Conservation (phyloP, 257 asterid species). For the Capsicum baccatum region DNA sequence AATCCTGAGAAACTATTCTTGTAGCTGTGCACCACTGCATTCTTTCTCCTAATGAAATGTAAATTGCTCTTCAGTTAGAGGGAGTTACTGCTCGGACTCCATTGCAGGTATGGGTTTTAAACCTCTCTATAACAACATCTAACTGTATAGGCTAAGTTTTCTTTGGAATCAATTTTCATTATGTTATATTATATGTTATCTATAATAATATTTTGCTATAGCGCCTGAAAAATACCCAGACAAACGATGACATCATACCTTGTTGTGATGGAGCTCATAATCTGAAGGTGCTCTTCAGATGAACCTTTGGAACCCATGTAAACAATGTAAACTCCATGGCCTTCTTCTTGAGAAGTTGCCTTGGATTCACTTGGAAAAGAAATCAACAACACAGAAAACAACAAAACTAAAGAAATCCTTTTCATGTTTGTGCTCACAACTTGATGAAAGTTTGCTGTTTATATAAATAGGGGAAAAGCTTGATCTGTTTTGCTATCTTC, state of each 20-base stretch:
- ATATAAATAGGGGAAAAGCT: constrained; percentile 2
- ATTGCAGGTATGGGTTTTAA: no score
- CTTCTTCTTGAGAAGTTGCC: constrained; percentile 24
- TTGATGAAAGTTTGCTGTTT: background rate
- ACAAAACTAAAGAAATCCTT: constrained; percentile 25
- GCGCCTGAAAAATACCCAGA: background rate
- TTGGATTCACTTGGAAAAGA: constrained; percentile 26
- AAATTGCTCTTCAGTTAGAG: no score
- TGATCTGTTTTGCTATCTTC: constrained; percentile 18
- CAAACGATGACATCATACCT: constrained; percentile 46
- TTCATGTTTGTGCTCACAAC: constrained; percentile 45
- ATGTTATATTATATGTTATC: no score
- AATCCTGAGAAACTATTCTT: constrained; percentile 71
- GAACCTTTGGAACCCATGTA: constrained; percentile 73
- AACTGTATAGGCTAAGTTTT: no score
- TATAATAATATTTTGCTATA: background rate
- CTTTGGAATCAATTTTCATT: no score
- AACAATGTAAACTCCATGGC: constrained; percentile 66
- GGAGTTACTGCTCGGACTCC: background rate
- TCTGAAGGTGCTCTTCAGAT: constrained; percentile 49
- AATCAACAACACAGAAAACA: constrained; percentile 16
- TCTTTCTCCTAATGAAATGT: constrained; percentile 48
- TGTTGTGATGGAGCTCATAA: constrained; percentile 51
- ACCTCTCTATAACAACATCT: no score
- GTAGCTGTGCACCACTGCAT: constrained; percentile 62